These are phyloP conservation scores for Lentinula raphanica DNA, from an alignment of 768 basidiomycete species.

Conservation along the genomic window DNA sequence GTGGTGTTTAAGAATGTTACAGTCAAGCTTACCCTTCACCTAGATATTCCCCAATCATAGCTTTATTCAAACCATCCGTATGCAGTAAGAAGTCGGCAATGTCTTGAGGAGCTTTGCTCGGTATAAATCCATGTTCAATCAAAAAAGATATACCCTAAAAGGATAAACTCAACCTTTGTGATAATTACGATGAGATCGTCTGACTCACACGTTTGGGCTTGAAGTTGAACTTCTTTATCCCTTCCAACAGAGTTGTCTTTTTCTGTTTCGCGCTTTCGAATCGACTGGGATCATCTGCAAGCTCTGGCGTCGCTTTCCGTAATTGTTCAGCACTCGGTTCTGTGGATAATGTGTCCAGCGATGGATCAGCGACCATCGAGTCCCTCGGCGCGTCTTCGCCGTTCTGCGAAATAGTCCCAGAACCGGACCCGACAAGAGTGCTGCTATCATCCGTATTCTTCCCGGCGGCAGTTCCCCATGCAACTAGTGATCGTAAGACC, in stretches of 20 bases:
- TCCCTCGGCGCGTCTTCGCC: slow-evolving; percentile 54
- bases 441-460: slow-evolving; percentile 36
- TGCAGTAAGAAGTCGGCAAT: slow-evolving; percentile 81
- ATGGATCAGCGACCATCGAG: slow-evolving; percentile 49
- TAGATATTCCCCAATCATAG: slow-evolving; percentile 96
- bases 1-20: neutral
- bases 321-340: slow-evolving; percentile 48
- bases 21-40: slow-evolving; percentile 78
- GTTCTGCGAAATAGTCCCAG: slow-evolving; percentile 33
- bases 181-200: neutral
- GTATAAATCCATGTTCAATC: slow-evolving; percentile 82
- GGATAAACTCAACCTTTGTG: neutral
- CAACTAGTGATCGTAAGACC: slow-evolving; percentile 83
- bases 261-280: slow-evolving; percentile 96
- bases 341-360: slow-evolving; percentile 49
- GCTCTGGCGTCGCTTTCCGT: slow-evolving; percentile 70
- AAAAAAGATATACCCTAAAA: slow-evolving; percentile 83
- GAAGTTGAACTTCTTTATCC: slow-evolving; percentile 96
- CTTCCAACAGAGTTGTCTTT: slow-evolving; percentile 91
- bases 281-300: slow-evolving; percentile 81
- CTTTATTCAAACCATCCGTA: slow-evolving; percentile 91
- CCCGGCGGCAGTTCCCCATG: slow-evolving; percentile 72
- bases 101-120: slow-evolving; percentile 62
- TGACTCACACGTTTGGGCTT: slow-evolving; percentile 88
- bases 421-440: slow-evolving; percentile 27